These are phyloP conservation scores for Cystobasidium onofrii DNA, from an alignment of 768 basidiomycete species.

Conservation along the genomic window DNA sequence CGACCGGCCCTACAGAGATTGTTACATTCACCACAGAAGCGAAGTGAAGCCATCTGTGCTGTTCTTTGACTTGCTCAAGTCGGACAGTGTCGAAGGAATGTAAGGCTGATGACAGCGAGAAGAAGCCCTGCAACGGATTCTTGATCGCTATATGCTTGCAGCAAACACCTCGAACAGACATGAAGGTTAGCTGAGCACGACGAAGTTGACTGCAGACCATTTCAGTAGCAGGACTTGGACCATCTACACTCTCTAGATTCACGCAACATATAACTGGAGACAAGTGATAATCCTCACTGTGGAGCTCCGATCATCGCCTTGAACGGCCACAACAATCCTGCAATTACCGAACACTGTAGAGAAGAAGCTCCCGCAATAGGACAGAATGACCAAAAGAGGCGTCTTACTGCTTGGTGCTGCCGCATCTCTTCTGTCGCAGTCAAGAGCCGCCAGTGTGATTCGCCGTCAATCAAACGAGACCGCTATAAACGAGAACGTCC, in stretches of 20 bases:
- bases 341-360: background rate
- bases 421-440: background rate
- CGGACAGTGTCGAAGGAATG: background rate
- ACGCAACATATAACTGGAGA: no score
- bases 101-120: background rate
- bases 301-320: background rate
- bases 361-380: background rate
- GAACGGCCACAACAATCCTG: background rate
- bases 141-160: no score
- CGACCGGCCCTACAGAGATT: background rate
- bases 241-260: no score
- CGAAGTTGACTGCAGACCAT: background rate
- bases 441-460: background rate
- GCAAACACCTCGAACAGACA: background rate
- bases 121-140: background rate
- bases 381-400: background rate
- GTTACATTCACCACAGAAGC: slow-evolving; percentile 31
- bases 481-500: background rate
- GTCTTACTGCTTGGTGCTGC: background rate
- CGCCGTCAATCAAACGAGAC: background rate
- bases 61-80: background rate
- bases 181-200: background rate
- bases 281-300: background rate
- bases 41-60: background rate
- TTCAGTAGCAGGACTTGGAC: background rate